Conservation (phyloP, 768 basidiomycete genomes). For the Grammothele lineata region DNA sequence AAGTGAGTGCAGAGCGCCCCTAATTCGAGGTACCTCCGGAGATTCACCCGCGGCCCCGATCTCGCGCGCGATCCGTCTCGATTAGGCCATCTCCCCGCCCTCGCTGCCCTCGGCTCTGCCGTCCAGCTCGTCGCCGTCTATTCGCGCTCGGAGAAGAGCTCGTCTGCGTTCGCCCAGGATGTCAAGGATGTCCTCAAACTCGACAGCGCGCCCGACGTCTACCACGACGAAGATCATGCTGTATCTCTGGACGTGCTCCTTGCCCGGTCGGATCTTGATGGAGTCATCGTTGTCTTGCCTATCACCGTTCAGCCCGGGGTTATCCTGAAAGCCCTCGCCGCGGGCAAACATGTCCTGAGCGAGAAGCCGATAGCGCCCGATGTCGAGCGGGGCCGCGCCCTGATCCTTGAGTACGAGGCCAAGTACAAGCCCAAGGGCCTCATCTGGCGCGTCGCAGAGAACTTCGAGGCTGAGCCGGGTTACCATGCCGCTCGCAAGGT, state of each 20-base stretch:
- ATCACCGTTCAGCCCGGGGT: slow-evolving; percentile 71
- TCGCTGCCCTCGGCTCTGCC: slow-evolving; percentile 49
- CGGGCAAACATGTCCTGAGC: slow-evolving; percentile 85
- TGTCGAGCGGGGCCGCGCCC: slow-evolving; percentile 53
- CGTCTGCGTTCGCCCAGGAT: slow-evolving; percentile 45
- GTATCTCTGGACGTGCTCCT: slow-evolving; percentile 60
- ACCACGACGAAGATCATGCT: slow-evolving; percentile 47
- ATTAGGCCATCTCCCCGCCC: slow-evolving; percentile 82
- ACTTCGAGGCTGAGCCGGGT: slow-evolving; percentile 68
- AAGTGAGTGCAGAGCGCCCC: slow-evolving; percentile 39
- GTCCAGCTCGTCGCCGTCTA: slow-evolving; percentile 65
- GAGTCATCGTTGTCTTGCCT: slow-evolving; percentile 74
- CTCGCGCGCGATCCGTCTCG: slow-evolving; percentile 2
- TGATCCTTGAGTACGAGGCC: slow-evolving; percentile 64
- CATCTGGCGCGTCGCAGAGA: slow-evolving; percentile 81
- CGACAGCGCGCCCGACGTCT: slow-evolving; percentile 40
- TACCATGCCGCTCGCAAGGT: slow-evolving; percentile 41
- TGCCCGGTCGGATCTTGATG: slow-evolving; percentile 59
- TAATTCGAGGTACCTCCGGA: slow-evolving; percentile 13
- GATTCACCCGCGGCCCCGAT: slow-evolving; percentile 18
- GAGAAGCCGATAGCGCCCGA: slow-evolving; percentile 85
- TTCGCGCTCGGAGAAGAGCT: slow-evolving; percentile 67
- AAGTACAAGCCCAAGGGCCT: slow-evolving; percentile 63
- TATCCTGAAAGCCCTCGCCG: slow-evolving; percentile 56
- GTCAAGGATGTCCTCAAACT: slow-evolving; percentile 41